Evolutionary conservation across 139 green algal species (phyloP).

Genomic region (Pleodorina starrii): DNA sequence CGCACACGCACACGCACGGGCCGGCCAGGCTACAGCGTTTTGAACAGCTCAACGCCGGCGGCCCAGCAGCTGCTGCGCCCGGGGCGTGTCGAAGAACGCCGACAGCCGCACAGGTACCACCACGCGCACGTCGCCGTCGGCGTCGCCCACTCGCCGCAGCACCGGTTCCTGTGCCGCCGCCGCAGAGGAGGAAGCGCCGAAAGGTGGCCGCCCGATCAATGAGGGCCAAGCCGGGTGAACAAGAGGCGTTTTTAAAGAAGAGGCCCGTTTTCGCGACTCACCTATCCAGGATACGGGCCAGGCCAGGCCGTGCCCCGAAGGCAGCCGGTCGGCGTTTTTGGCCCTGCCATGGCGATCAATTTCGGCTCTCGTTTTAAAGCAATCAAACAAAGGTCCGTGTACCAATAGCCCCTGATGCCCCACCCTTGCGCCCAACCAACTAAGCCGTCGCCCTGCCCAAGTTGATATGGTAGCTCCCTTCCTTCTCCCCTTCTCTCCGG

Average conservation of each 20-base stretch:
- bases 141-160: constrained; percentile 37
- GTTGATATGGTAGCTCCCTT: no score
- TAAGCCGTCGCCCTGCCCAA: no score
- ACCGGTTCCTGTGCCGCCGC: background rate
- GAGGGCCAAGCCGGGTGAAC: background rate
- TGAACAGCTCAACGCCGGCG: background rate
- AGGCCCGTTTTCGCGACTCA: background rate
- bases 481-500: no score
- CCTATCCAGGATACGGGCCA: background rate
- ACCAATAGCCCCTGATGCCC: no score
- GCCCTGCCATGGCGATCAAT: background rate
- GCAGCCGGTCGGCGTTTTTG: background rate
- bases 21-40: no score
- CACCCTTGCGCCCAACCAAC: no score
- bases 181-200: no score
- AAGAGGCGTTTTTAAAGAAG: background rate
- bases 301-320: background rate
- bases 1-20: no score
- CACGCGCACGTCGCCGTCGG: constrained; percentile 44
- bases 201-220: background rate
- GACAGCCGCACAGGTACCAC: constrained; percentile 47
- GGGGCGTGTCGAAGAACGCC: constrained; percentile 30
- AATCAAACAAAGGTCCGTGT: no score
- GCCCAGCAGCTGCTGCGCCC: constrained; percentile 25
- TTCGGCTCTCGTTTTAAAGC: no score